Evolutionary conservation across 2,329 filamentous ascomycete species (phyloP), one percentile per base, ranked within the genome.

Genomic region (Xylaria polymorpha): DNA sequence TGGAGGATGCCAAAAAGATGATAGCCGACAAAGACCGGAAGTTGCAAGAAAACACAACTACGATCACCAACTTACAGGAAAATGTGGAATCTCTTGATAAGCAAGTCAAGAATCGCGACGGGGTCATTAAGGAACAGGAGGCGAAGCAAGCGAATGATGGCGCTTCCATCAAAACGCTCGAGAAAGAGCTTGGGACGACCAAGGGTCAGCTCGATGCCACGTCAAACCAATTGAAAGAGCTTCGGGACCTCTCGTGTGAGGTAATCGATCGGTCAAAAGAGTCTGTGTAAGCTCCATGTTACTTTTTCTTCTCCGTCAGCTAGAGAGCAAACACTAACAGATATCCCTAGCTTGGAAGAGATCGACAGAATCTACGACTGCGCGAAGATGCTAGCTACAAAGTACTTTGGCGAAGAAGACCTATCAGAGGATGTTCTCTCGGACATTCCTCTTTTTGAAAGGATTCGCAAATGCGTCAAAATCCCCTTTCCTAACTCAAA

Each of bases 301-400:
- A 46, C 43, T 6, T 41, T 4, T 22, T 20, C 14, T n/a, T n/a
- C 46, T 43, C 20, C 1, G 1, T 20, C 12, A 12, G 8, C n/a
- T 41, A 29, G 25, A 41, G 22, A 46, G 35, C 18, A 37, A 25
- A 12, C 7, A 6, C 69, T 71, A 59, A 71, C 56, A 7, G 4
- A 25, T 39, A 22, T 12, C 1, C 4, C 15, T 53, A 72, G 70
- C n/a, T 41, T 70, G 51, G 12, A 10, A 2, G 65, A 68, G 25
- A 67, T 72, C n/a, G 50, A 70, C 25, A 64, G 20, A 46, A 61
- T 70, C 15, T 70, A 70, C 29, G n/a, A 9, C 12, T 44, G 39
- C 32, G 70, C 70, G 35, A 70, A 61, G 59, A 0, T 0, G 1
- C 1, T 72, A 5, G 67, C 70, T 20, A 18, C 43, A 0, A 62